Evolutionary conservation across 1,284 basidiomycete species (phyloP), one percentile per base, ranked within the genome.

Genomic region (Cryptococcus hybrid): DNA sequence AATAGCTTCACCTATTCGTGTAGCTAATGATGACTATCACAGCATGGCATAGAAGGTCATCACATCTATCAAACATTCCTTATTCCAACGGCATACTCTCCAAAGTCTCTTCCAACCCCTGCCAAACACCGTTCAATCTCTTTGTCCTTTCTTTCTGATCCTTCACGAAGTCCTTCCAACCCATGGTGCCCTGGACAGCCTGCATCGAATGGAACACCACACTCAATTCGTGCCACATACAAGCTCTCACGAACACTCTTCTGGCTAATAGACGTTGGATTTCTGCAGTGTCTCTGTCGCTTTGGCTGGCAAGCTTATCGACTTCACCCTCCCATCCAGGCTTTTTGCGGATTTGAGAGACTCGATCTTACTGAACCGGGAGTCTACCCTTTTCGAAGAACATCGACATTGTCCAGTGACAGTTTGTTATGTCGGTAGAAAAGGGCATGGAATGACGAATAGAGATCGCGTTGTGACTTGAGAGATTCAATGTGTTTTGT

Each of bases 191-290:
- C 38, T 92, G 82, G 0, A 88, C 83, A 62, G 91, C 90, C 78
- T 94, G 91, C 45, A 88, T 81, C 67, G 92, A 92, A 75, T 94
- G 91, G 51, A 92, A 79, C 35, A 94, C 86, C 2, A 92, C 88
- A 11, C 89, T 85, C 12, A 94, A 81, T 75, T 95, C 92, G 67
- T 93, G 89, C 91, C 92, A 95, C 84, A 94, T 84, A 64, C 92
- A 90, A 57, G 88, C 88, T 44, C 89, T 85, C 59, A 92, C 87
- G 69, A 92, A 93, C 7, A 93, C 84, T 37, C 90, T 81, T 59
- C 90, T 80, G 57, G 83, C 85, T 40, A 93, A 80, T 55, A 87
- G 82, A 2, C 84, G 81, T 6, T 82, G 81, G 62, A 93, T 90
- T 0, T 60, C 58, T 5, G 68, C 57, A 42, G 69, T 75, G 54